Conservation (phyloP, 2,329 filamentous ascomycete species). For the Phyllosticta citriasiana region DNA sequence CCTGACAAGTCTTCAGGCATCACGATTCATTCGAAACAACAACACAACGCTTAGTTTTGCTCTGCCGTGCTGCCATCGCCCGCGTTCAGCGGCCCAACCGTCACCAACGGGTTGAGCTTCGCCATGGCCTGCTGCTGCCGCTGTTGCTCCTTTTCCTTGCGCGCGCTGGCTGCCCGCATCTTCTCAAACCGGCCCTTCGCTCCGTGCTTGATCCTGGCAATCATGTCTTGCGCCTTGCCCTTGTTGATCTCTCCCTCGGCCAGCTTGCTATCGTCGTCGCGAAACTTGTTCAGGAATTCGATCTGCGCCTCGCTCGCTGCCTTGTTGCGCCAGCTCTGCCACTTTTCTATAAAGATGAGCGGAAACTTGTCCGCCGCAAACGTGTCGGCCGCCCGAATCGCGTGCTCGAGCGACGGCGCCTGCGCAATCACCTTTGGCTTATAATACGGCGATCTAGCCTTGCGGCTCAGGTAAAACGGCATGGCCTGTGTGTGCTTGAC, state of each 20-base stretch:
- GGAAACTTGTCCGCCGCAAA: constrained; percentile 61
- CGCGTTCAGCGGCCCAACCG: constrained; percentile 3
- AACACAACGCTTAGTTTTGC: not conserved
- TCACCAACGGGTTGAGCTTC: constrained; percentile 8
- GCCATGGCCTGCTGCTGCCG: constrained; percentile 38
- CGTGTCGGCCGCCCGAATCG: constrained; percentile 76
- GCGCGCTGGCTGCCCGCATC: constrained; percentile 22
- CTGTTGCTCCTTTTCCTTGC: constrained; percentile 27
- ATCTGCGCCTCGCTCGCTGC: constrained; percentile 56
- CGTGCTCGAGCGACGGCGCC: constrained; percentile 57
- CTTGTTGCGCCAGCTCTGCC: constrained; percentile 58
- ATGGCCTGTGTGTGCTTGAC: constrained; percentile 36
- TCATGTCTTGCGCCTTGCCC: constrained; percentile 79
- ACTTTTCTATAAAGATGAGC: constrained; percentile 53
- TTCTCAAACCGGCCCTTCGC: constrained; percentile 49
- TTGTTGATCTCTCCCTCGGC: constrained; percentile 54
- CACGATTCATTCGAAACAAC: not conserved
- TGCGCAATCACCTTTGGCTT: constrained; percentile 59
- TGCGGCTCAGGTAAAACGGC: constrained; percentile 13
- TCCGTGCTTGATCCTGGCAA: constrained; percentile 82
- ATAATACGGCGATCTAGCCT: constrained; percentile 45
- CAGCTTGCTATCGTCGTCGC: constrained; percentile 46
- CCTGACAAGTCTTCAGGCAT: not conserved
- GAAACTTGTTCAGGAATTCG: constrained; percentile 57
- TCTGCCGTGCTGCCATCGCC: not conserved